A percentile compares a stretch with the other conserved stretches of the same genome.
Evolutionary conservation across 257 asterid genomes (phyloP).

Genomic region (Solanum habrochaites): DNA sequence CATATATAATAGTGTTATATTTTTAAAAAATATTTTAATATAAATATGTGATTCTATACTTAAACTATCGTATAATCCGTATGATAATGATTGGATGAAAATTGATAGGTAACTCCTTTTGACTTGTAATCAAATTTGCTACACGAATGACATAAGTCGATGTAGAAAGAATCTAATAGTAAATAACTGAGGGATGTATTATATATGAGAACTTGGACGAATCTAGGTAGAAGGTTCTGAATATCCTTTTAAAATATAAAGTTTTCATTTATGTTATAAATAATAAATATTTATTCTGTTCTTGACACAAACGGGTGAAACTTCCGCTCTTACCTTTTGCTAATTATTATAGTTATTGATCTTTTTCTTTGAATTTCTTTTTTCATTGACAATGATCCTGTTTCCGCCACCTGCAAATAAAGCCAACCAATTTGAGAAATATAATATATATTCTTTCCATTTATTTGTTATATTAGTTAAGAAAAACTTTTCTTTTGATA

Average conservation of each 20-base stretch:
- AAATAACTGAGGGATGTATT: not conserved
- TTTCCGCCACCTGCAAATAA: not conserved
- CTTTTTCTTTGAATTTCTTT: not conserved
- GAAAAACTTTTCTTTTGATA: not conserved
- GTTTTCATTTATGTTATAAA: too few species aligned
- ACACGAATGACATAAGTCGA: not conserved
- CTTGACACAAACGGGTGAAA: too few species aligned
- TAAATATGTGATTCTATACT: too few species aligned
- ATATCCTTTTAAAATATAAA: not conserved
- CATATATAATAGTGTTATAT: too few species aligned
- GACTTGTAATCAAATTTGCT: not conserved
- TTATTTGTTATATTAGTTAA: not conserved
- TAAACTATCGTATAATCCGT: too few species aligned
- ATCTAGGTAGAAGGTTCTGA: not conserved
- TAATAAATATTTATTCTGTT: too few species aligned
- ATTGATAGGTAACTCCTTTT: not conserved
- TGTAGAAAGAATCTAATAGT: not conserved
- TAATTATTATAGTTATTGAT: too few species aligned
- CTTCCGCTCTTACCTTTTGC: not conserved
- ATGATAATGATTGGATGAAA: accelerated
- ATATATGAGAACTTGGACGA: not conserved
- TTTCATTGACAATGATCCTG: not conserved
- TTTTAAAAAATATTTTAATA: too few species aligned
- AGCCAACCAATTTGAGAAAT: not conserved
- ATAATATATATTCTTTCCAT: not conserved